phyloP scores from a whole-genome alignment of 2,329 filamentous ascomycete species.

The Colletotrichum sp. region DNA sequence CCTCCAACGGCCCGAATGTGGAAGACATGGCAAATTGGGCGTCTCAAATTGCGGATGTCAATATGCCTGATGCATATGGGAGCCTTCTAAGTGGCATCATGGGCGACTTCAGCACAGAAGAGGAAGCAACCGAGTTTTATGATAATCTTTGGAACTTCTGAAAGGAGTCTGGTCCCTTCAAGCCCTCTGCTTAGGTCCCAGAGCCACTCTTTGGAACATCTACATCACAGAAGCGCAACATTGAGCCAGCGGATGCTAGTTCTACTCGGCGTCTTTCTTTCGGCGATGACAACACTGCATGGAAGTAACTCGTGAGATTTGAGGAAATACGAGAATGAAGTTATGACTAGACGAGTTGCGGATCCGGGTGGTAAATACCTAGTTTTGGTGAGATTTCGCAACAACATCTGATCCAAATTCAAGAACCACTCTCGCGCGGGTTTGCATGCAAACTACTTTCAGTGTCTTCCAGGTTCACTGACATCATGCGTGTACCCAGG shows the following conservation, averaged over 20 bases:
- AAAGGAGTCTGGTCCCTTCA: background rate
- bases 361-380: background rate
- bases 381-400: background rate
- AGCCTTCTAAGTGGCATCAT: background rate
- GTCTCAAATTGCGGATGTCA: background rate
- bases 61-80: background rate
- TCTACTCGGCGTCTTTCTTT: background rate
- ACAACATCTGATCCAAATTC: background rate
- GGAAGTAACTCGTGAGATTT: background rate
- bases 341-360: background rate
- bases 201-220: background rate
- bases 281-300: background rate
- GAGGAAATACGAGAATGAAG: background rate
- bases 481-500: background rate
- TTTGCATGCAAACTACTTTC: background rate
- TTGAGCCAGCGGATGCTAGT: background rate
- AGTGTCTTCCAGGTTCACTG: background rate
- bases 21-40: background rate
- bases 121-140: background rate
- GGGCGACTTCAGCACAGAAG: background rate
- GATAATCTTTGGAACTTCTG: background rate
- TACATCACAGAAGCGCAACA: background rate
- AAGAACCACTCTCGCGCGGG: background rate
- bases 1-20: background rate
- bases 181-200: background rate